phyloP scores from a whole-genome alignment of 352 stramenopile species.

The Thalassiosira livingstoniorum region DNA sequence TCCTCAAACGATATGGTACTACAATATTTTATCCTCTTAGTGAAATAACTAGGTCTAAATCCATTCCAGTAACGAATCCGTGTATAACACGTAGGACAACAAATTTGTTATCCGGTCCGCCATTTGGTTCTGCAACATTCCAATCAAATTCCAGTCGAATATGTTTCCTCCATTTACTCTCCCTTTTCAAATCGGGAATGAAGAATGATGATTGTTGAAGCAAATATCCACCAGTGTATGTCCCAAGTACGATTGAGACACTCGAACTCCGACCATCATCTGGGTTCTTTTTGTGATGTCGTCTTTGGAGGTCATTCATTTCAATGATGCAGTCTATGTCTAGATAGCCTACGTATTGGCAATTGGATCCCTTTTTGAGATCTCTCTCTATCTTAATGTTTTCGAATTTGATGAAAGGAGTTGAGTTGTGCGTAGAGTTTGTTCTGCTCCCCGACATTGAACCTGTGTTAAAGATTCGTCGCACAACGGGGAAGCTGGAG shows the following conservation, averaged over 20 bases:
- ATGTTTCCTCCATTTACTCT: slow-evolving; percentile 37
- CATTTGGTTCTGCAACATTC: slow-evolving; percentile 67
- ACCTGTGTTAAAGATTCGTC: slow-evolving; percentile 70
- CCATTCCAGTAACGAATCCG: slow-evolving; percentile 68
- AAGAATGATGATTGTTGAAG: slow-evolving; percentile 54
- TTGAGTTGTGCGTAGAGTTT: too few species aligned
- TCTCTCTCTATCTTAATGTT: slow-evolving; percentile 49
- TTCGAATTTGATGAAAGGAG: slow-evolving; percentile 46
- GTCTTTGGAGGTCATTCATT: too few species aligned
- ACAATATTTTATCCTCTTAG: slow-evolving; percentile 38
- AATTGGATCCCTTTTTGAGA: slow-evolving; percentile 52
- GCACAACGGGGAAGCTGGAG: slow-evolving; percentile 67
- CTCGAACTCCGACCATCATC: slow-evolving; percentile 42
- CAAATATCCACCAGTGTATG: slow-evolving; percentile 51
- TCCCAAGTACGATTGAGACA: slow-evolving; percentile 65
- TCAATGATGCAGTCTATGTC: too few species aligned
- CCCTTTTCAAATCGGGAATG: slow-evolving; percentile 33
- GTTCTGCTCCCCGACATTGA: slow-evolving; percentile 30
- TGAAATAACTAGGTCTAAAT: slow-evolving; percentile 66
- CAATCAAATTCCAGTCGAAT: slow-evolving; percentile 83
- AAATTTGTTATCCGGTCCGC: slow-evolving; percentile 56
- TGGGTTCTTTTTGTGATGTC: slow-evolving; percentile 31
- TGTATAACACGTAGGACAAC: slow-evolving; percentile 73
- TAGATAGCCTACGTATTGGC: too few species aligned
- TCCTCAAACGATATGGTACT: too few species aligned